phyloP scores from a whole-genome alignment of 1,284 basidiomycete species.

The Moesziomyces parantarcticus region DNA sequence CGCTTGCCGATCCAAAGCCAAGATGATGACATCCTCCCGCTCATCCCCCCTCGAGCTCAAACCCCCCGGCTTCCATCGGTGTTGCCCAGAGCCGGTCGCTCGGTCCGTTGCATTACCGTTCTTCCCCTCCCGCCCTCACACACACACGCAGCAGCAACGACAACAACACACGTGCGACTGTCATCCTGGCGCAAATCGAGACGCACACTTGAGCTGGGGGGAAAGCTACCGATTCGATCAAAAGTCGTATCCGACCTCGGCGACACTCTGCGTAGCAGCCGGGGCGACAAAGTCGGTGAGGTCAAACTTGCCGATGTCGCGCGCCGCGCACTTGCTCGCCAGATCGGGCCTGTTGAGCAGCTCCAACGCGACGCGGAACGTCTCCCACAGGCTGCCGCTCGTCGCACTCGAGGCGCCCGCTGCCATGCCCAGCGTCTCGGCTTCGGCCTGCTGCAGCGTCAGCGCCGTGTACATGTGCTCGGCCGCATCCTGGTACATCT shows the following conservation, averaged over 20 bases:
- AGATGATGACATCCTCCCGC: no score
- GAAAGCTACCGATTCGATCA: no score
- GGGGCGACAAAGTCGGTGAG: slow-evolving; percentile 54
- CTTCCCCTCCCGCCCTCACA: no score
- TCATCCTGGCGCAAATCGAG: no score
- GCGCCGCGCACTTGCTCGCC: slow-evolving; percentile 35
- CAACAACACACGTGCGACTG: no score
- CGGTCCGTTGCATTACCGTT: no score
- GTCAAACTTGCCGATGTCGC: slow-evolving; percentile 57
- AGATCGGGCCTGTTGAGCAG: slow-evolving; percentile 61
- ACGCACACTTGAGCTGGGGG: no score
- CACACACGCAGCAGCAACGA: no score
- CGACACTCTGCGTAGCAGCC: background rate
- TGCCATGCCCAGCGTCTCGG: slow-evolving; percentile 26
- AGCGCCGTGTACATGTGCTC: slow-evolving; percentile 65
- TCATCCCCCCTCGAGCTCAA: no score
- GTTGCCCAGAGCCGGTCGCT: no score
- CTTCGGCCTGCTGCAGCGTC: slow-evolving; percentile 58
- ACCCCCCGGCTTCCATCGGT: no score
- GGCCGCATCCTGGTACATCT: slow-evolving; percentile 65
- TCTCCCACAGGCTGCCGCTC: slow-evolving; percentile 62
- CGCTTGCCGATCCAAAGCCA: no score
- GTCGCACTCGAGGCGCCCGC: slow-evolving; percentile 21
- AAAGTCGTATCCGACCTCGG: slow-evolving; percentile 9
- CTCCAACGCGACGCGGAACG: slow-evolving; percentile 63